Base-by-base conservation (phyloP, 2,329 filamentous ascomycete species). In the Sporothrix pseudoabietina region DNA sequence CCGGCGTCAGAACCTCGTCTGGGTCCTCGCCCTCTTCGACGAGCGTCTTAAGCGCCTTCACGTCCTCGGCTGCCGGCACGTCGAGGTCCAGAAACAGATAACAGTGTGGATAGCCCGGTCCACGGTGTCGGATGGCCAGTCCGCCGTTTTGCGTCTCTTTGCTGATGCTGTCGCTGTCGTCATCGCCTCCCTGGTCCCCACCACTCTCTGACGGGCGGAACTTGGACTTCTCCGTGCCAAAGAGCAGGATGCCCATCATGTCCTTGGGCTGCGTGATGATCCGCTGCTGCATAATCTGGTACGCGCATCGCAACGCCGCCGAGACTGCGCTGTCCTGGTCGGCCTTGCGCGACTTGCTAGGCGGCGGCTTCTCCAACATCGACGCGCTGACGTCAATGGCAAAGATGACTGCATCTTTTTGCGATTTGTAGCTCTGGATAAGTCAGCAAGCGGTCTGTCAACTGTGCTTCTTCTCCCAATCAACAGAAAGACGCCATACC, bases 321-420 rank as follows among this genome's bases (percentile, higher is more conserved):
- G 91, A 87, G 0, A 94, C 86, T 4, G 95, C 90, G 61, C 92
- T 94, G 78, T 95, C 93, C 73, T 86, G 89, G 76, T 93, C 91
- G 59, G 90, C 88, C 80, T 94, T 95, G 80, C 93, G 94, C 82
- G 93, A 97, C 69, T 90, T 87, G 7, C 86, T 86, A 2, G 86
- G 83, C 2, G 89, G 87, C 30, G 93, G 93, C 57, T 84, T 84
- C 77, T 84, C 84, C 75, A 98, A 84, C 95, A 98, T 99, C 0
- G 94, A 94, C 52, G 89, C 83, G 85, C 92, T 98, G 79, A 98
- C 87, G 78, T 98, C 92, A 78, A 99, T 97, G 16, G 94, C 95
- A 80, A 99, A 95, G 32, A 99, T 87, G n/a, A 98, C 88, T n/a
- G 96, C 96, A 89, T 99, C 96, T 83, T 97, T 98, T 80, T 94